Conservation (phyloP, 768 basidiomycete genomes). For the Boletus rubescentipes region DNA sequence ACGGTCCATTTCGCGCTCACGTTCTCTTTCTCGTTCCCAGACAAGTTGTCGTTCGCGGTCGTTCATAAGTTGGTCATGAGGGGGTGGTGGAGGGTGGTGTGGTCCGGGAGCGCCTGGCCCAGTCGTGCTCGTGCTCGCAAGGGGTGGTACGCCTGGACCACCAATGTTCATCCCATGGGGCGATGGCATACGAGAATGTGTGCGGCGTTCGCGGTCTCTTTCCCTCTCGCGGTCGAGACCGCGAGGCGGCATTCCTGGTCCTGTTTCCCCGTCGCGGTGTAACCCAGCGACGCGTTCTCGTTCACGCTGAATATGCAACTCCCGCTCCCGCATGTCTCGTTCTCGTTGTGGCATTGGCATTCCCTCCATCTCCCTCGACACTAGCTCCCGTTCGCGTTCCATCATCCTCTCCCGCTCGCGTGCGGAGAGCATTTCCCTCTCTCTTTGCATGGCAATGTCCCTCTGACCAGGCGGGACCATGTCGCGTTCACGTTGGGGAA, state of each 20-base stretch:
- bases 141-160: slow-evolving; percentile 10
- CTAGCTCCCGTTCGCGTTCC: slow-evolving; percentile 24
- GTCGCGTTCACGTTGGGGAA: slow-evolving; percentile 27
- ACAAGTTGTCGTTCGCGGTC: slow-evolving; percentile 28
- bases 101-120: slow-evolving; percentile 24
- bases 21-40: slow-evolving; percentile 29
- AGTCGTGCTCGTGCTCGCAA: neutral
- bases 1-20: slow-evolving; percentile 27
- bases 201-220: slow-evolving; percentile 31
- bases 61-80: slow-evolving; percentile 23
- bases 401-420: slow-evolving; percentile 27
- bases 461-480: slow-evolving; percentile 14
- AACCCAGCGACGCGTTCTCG: slow-evolving; percentile 23
- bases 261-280: slow-evolving; percentile 26
- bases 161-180: slow-evolving; percentile 19
- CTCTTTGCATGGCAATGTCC: slow-evolving; percentile 25
- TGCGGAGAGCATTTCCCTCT: slow-evolving; percentile 16
- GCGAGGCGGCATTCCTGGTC: slow-evolving; percentile 24
- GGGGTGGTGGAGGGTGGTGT: slow-evolving; percentile 16
- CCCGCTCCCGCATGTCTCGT: slow-evolving; percentile 26
- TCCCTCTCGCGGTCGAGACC: slow-evolving; percentile 31
- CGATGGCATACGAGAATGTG: slow-evolving; percentile 27
- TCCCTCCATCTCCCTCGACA: slow-evolving; percentile 25
- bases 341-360: slow-evolving; percentile 24
- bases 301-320: slow-evolving; percentile 29